Percentiles rank a stretch among this genome's conserved stretches.
phyloP scores from a whole-genome alignment of 257 asterid species.

The Solanum clarkiae region DNA sequence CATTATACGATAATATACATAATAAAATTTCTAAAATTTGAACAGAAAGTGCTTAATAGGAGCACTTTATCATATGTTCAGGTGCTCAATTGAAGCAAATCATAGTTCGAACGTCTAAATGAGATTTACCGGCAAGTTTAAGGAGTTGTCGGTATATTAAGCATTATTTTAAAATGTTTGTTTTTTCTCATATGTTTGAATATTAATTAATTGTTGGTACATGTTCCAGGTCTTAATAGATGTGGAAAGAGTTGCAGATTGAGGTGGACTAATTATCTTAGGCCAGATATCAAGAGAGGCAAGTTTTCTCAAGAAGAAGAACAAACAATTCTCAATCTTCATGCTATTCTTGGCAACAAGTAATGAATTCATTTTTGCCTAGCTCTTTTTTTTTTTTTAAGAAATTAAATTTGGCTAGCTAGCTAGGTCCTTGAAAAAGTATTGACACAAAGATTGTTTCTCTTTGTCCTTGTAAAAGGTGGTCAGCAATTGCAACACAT shows the following conservation, averaged over 20 bases:
- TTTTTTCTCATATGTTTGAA: neutral
- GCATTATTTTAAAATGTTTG: neutral
- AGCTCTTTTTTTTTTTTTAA: neutral
- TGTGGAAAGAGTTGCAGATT: slow-evolving; percentile 87
- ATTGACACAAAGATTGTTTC: neutral
- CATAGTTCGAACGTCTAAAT: neutral
- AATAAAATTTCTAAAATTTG: too few relatives aligned
- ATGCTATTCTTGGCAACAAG: slow-evolving; percentile 79
- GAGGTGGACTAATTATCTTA: slow-evolving; percentile 72
- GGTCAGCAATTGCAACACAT: slow-evolving; percentile 81
- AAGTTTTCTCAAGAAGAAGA: slow-evolving; percentile 73
- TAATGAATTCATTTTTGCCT: slow-evolving; percentile 1
- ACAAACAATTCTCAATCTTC: slow-evolving; percentile 72
- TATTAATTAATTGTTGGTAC: neutral
- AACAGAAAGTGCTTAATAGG: too few relatives aligned
- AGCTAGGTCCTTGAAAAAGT: neutral
- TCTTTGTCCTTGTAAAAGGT: slow-evolving; percentile 10
- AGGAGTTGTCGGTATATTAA: neutral
- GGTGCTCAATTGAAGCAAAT: neutral
- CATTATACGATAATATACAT: too few relatives aligned
- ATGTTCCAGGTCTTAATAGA: slow-evolving; percentile 46
- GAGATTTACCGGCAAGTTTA: neutral
- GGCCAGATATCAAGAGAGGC: slow-evolving; percentile 85
- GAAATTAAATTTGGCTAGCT: neutral
- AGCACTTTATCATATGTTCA: neutral